Evolutionary conservation across 1,284 basidiomycete genomes (phyloP), one percentile per base, ranked within the genome.

Genomic region (Flammula alnicola): DNA sequence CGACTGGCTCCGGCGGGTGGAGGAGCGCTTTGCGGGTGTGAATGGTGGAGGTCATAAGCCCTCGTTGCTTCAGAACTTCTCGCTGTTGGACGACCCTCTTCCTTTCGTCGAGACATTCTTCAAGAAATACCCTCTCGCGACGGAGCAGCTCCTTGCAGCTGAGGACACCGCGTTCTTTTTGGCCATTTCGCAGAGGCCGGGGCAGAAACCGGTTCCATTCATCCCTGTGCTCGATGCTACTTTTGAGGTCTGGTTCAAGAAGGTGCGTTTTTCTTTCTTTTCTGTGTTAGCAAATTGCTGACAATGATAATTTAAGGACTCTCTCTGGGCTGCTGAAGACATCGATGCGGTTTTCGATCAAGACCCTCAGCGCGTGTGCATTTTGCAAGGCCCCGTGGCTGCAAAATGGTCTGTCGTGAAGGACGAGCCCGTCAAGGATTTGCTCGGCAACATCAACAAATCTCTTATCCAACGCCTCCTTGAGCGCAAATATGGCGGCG

Each of bases 161-260:
- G 96, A 98, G 70, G 96, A 99, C 71, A 88, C 90, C 57, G 90
- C 93, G 0, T 99, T 87, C 76, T 98, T 99, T 84, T 81, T 99
- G 39, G 88, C 91, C 30, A 96, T 99, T 64, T 81, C 91, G 35
- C 95, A 98, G 71, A 84, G 97, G 47, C 93, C 93, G 11, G 93
- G 93, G 11, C 96, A 99, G 79, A 99, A 99, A 77, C 97, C 97
- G 0, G 95, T 91, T 6, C 97, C 96, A 1, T 99, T 98, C 79
- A 98, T 99, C 61, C 95, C 96, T n/a, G 86, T 98, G 43, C 82
- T 99, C 40, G 95, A 98, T 70, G 83, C 86, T 19, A 85, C 73
- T 59, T 98, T 99, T 67, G 93, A 96, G 69, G 93, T 98, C 47
- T 98, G 95, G 94, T 98, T 98, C 78, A 98, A 98, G 81, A 97